Percentiles rank a stretch among this genome's conserved stretches.
These are phyloP conservation scores for Clitopilus passeckerianus DNA, from an alignment of 768 basidiomycete species.

Conservation along the genomic window DNA sequence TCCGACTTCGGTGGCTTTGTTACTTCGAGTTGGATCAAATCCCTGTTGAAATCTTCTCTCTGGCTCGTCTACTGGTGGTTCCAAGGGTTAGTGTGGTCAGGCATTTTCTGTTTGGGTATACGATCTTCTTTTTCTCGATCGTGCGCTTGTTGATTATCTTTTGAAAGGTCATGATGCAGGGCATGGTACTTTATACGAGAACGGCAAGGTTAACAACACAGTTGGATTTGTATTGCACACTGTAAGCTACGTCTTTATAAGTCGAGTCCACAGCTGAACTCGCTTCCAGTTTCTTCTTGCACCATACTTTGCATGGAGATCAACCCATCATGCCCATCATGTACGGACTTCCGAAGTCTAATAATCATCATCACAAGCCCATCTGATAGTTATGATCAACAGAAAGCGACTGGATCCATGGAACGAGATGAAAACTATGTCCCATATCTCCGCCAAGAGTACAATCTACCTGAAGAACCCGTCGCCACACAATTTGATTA, in stretches of 20 bases:
- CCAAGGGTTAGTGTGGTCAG: conserved; percentile 46
- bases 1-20: conserved; percentile 34
- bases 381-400: not conserved
- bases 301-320: conserved; percentile 63
- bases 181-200: conserved; percentile 34
- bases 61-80: conserved; percentile 48
- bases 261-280: conserved; percentile 6
- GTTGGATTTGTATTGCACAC: conserved; percentile 47
- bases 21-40: conserved; percentile 22
- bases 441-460: conserved; percentile 39
- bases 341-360: conserved; percentile 22
- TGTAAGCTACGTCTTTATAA: conserved; percentile 18
- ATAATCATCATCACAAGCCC: not conserved
- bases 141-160: not conserved
- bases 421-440: conserved; percentile 76
- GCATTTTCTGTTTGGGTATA: conserved; percentile 49
- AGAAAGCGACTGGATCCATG: conserved; percentile 68
- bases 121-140: not conserved
- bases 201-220: conserved; percentile 29
- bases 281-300: conserved; percentile 41
- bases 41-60: conserved; percentile 23
- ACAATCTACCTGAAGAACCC: conserved; percentile 32
- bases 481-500: conserved; percentile 36
- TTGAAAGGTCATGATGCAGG: conserved; percentile 41
- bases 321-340: conserved; percentile 69